Evolutionary conservation across 2,329 filamentous ascomycete genomes (phyloP).

Genomic region (Orbilia quercus): DNA sequence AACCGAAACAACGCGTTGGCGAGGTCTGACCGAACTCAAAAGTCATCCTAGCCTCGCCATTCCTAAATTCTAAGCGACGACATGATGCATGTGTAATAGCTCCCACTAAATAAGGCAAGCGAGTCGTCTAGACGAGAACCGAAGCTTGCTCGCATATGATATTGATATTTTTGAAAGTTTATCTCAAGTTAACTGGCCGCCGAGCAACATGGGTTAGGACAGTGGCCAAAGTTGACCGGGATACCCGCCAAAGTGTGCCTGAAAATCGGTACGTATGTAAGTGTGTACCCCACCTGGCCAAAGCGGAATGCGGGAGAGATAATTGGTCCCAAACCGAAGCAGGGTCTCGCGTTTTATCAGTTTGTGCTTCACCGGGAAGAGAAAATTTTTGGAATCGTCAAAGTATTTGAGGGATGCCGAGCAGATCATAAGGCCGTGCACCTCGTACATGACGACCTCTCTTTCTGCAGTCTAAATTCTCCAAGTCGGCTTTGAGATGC

Average conservation of each 20-base stretch:
- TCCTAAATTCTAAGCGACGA: no score
- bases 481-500: conserved; percentile 14
- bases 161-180: no score
- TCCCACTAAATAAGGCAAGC: no score
- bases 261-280: conserved; percentile 16
- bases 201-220: neutral
- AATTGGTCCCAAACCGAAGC: neutral
- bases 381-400: conserved; percentile 24
- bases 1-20: no score
- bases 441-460: conserved; percentile 1
- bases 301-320: conserved; percentile 20
- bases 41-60: no score
- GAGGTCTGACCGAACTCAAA: no score
- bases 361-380: neutral
- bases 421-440: neutral
- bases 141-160: no score
- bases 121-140: no score
- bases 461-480: neutral
- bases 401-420: neutral
- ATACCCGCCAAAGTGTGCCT: conserved; percentile 18
- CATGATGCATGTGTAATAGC: no score
- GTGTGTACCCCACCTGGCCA: conserved; percentile 14
- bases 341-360: neutral
- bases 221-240: neutral
- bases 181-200: no score